Percentiles rank a stretch among this genome's conserved stretches.
These are phyloP conservation scores for Stentor coeruleus DNA, from an alignment of 73 alveolate genomes.

Conservation along the genomic window DNA sequence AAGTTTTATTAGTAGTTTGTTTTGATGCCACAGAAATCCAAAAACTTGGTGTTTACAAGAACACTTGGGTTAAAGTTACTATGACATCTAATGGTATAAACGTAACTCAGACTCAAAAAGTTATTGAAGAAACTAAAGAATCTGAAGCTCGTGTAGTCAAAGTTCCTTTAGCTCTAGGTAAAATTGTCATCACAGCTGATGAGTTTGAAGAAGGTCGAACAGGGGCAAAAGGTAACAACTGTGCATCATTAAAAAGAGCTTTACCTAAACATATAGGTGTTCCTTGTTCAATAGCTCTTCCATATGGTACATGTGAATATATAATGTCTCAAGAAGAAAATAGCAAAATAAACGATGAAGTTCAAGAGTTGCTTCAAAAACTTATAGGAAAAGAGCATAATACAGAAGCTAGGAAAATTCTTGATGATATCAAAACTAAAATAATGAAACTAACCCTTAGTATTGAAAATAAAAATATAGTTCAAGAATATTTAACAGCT, in stretches of 20 bases:
- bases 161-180: neutral
- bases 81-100: neutral
- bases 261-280: neutral
- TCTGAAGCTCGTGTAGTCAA: neutral
- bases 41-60: conserved; percentile 25
- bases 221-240: conserved; percentile 22
- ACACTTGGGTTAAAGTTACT: conserved; percentile 21
- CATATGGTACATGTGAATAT: conserved; percentile 7
- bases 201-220: conserved; percentile 11
- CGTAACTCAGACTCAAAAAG: neutral
- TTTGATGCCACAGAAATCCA: conserved; percentile 49
- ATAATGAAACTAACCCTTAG: neutral
- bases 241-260: neutral
- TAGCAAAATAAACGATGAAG: neutral
- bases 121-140: neutral
- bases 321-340: neutral
- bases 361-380: neutral
- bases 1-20: conserved; percentile 50
- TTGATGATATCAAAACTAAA: neutral
- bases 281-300: conserved; percentile 6
- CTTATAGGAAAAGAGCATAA: neutral
- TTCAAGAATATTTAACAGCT: conserved; percentile 47
- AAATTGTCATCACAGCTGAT: neutral
- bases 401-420: neutral
- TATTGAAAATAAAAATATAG: neutral